These are phyloP conservation scores for Metroxylon sagu DNA, from an alignment of 176 grass and related monocot species.

Conservation along the genomic window DNA sequence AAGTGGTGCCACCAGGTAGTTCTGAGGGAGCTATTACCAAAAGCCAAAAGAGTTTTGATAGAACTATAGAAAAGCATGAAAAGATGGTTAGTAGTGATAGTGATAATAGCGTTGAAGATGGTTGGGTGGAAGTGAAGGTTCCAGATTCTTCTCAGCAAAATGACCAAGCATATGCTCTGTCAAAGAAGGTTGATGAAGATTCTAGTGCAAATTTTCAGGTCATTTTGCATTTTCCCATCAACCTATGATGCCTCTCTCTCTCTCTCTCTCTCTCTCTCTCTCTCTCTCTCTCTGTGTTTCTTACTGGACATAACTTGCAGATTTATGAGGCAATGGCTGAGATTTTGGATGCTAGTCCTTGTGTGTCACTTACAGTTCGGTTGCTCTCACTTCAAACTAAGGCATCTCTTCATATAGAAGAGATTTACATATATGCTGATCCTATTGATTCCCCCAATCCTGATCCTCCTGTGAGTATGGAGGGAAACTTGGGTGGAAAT, in stretches of 20 bases:
- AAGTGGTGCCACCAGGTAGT: conserved; percentile 23
- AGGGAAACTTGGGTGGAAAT: conserved; percentile 44
- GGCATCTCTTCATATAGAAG: conserved; percentile 66
- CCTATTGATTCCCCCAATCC: conserved; percentile 36
- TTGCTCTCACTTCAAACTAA: conserved; percentile 83
- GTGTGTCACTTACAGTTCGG: conserved; percentile 53
- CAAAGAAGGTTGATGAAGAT: conserved; percentile 23
- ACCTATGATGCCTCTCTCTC: too few relatives aligned
- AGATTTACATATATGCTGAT: conserved; percentile 87
- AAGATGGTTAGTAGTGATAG: conserved; percentile 31
- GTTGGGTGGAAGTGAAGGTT: conserved; percentile 73
- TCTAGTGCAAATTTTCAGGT: conserved; percentile 33
- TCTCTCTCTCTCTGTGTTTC: conserved; percentile 6
- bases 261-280: too few relatives aligned
- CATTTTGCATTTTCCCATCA: too few relatives aligned
- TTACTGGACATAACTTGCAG: conserved; percentile 31
- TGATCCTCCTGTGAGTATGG: conserved; percentile 17
- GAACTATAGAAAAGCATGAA: conserved; percentile 34
- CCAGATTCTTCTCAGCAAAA: conserved; percentile 34
- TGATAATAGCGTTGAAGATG: conserved; percentile 58
- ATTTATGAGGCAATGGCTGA: conserved; percentile 93
- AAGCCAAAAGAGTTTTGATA: conserved; percentile 9
- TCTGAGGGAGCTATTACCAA: conserved; percentile 35
- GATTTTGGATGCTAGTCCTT: conserved; percentile 73
- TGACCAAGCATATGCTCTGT: conserved; percentile 11